These are phyloP conservation scores for Cryptosporidium andersoni DNA, from an alignment of 169 alveolate genomes.

Conservation along the genomic window DNA sequence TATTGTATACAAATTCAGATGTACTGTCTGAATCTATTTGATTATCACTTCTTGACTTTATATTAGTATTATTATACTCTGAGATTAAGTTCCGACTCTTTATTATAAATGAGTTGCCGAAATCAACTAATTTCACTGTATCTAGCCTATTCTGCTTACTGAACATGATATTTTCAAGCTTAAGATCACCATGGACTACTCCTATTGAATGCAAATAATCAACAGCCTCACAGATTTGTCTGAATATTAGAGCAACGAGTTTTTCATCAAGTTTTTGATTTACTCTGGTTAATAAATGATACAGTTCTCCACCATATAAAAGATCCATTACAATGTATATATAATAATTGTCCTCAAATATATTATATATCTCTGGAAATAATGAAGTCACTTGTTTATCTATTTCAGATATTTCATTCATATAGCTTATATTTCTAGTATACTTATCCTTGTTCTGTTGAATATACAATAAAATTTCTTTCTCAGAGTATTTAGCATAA, in stretches of 20 bases:
- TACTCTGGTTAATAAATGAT: conserved; percentile 73
- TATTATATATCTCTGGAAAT: conserved; percentile 45
- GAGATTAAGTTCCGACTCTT: not conserved
- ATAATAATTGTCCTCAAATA: conserved; percentile 43
- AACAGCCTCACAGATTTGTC: conserved; percentile 74
- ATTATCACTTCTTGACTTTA: conserved; percentile 16
- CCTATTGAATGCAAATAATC: conserved; percentile 74
- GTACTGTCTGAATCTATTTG: not conserved
- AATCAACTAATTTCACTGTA: conserved; percentile 79
- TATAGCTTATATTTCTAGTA: not conserved
- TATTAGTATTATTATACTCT: not conserved
- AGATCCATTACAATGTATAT: conserved; percentile 76
- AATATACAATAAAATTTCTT: conserved; percentile 25
- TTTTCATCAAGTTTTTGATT: conserved; percentile 72
- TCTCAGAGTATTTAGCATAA: conserved; percentile 4
- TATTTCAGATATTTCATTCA: not conserved
- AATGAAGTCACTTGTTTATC: not conserved
- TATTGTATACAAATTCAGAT: not conserved
- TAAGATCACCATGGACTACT: conserved; percentile 82
- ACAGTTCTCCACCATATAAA: conserved; percentile 76
- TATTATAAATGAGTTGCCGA: conserved; percentile 73
- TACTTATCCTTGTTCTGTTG: not conserved
- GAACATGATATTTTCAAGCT: conserved; percentile 81
- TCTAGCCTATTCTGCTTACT: conserved; percentile 73
- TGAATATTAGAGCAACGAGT: conserved; percentile 71